Percentiles rank a stretch among this genome's conserved stretches.
Conservation (phyloP, 495 filamentous ascomycete genomes). For the Cercophora samala region DNA sequence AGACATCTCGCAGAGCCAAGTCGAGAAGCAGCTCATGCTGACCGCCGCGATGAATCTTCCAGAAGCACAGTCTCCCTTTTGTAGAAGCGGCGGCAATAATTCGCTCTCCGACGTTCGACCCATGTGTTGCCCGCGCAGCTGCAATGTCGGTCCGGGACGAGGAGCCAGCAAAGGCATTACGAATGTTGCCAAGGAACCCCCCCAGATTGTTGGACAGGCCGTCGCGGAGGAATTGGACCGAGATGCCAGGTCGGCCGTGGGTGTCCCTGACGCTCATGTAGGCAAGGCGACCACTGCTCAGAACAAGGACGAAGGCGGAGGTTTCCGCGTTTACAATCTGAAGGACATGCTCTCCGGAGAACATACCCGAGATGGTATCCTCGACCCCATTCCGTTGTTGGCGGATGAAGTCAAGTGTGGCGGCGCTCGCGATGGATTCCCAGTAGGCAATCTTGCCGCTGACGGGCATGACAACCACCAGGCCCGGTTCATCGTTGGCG, state of each 20-base stretch:
- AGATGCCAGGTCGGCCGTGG: slow-evolving; percentile 78
- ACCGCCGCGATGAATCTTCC: slow-evolving; percentile 83
- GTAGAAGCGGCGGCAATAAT: slow-evolving; percentile 74
- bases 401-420: slow-evolving; percentile 68
- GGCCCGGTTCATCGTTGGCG: slow-evolving; percentile 69
- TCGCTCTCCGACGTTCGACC: slow-evolving; percentile 74
- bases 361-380: slow-evolving; percentile 64
- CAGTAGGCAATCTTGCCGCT: slow-evolving; percentile 87
- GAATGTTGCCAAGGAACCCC: slow-evolving; percentile 74
- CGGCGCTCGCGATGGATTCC: slow-evolving; percentile 85
- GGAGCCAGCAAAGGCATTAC: slow-evolving; percentile 63
- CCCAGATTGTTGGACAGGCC: slow-evolving; percentile 45
- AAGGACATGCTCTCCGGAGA: slow-evolving; percentile 71
- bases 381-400: slow-evolving; percentile 77
- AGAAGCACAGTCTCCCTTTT: slow-evolving; percentile 71
- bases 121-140: slow-evolving; percentile 66
- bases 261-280: slow-evolving; percentile 79
- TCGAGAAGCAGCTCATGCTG: slow-evolving; percentile 55
- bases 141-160: slow-evolving; percentile 69
- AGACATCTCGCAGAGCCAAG: slow-evolving; percentile 36
- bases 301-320: slow-evolving; percentile 76
- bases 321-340: slow-evolving; percentile 75
- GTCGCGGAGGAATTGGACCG: slow-evolving; percentile 67
- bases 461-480: slow-evolving; percentile 77
- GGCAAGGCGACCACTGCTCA: slow-evolving; percentile 79